These are phyloP conservation scores for Claviceps capensis DNA, from an alignment of 2,329 filamentous ascomycete genomes.

Conservation along the genomic window DNA sequence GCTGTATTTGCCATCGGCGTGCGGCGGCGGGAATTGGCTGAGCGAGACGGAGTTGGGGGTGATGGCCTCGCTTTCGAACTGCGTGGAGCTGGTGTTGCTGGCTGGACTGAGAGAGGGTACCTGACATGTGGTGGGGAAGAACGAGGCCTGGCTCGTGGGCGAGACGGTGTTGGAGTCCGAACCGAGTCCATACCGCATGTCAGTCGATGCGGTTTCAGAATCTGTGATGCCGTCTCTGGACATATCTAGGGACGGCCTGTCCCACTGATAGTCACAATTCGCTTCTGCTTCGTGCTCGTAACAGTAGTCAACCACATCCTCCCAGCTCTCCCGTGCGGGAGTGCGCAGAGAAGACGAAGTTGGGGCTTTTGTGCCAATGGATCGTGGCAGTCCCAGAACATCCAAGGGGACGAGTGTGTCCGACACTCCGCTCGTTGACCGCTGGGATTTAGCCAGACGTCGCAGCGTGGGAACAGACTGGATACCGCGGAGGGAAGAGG, in stretches of 20 bases:
- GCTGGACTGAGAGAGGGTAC: slow-evolving; percentile 35
- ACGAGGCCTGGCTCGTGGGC: slow-evolving; percentile 12
- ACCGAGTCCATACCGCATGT: slow-evolving; percentile 13
- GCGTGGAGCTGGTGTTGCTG: slow-evolving; percentile 26
- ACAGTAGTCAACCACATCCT: slow-evolving; percentile 57
- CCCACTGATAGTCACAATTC: slow-evolving; percentile 53
- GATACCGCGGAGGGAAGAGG: slow-evolving; percentile 39
- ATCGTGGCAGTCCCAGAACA: slow-evolving; percentile 15
- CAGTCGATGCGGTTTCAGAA: slow-evolving; percentile 12
- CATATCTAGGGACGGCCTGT: slow-evolving; percentile 39
- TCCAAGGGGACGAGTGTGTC: slow-evolving; percentile 37
- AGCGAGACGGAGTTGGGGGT: slow-evolving; percentile 27
- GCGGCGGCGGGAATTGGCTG: slow-evolving; percentile 40
- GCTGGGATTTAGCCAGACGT: slow-evolving; percentile 25
- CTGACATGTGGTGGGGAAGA: slow-evolving; percentile 20
- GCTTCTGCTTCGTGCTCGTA: slow-evolving; percentile 57
- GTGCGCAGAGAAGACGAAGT: slow-evolving; percentile 15
- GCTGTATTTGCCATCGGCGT: slow-evolving; percentile 20
- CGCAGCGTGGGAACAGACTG: slow-evolving; percentile 42
- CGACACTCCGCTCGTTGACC: slow-evolving; percentile 34
- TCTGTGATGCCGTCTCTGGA: slow-evolving; percentile 11
- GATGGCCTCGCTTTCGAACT: slow-evolving; percentile 26
- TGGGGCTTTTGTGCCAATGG: neutral
- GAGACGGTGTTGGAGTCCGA: slow-evolving; percentile 7
- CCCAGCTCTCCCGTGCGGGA: slow-evolving; percentile 38